Evolutionary conservation across 108 stramenopile species (phyloP).

Genomic region (Epipyxis sp.): DNA sequence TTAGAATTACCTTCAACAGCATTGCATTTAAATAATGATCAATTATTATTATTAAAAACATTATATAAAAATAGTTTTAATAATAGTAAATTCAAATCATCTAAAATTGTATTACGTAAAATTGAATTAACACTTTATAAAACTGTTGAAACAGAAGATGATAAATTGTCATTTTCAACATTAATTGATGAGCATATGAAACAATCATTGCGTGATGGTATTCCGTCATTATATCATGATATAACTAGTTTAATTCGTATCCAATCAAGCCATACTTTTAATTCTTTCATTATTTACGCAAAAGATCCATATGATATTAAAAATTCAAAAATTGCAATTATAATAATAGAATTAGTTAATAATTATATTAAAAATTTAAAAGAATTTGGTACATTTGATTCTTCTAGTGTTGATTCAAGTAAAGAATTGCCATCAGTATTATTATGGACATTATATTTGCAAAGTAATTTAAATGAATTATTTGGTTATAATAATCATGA

Average conservation of each 20-base stretch:
- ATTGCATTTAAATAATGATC: conserved; percentile 50
- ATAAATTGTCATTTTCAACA: not conserved
- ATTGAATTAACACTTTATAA: not conserved
- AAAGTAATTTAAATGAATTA: conserved; percentile 72
- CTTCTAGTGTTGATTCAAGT: no score
- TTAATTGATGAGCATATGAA: conserved; percentile 42
- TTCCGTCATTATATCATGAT: conserved; percentile 43
- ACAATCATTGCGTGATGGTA: conserved; percentile 62
- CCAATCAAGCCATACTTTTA: not conserved
- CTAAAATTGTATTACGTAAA: not conserved
- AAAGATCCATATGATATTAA: conserved; percentile 70
- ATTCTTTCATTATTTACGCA: not conserved
- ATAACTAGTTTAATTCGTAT: conserved; percentile 60
- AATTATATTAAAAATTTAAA: conserved; percentile 38
- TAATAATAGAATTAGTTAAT: conserved; percentile 64
- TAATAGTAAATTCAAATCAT: not conserved
- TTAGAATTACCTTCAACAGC: conserved; percentile 64
- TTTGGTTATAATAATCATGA: no score
- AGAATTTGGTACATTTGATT: conserved; percentile 58
- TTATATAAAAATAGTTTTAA: no score
- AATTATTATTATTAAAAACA: not conserved
- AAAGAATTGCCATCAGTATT: conserved; percentile 43
- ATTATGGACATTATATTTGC: conserved; percentile 79
- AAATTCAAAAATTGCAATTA: conserved; percentile 54
- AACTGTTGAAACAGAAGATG: no score